A percentile compares a stretch with the other conserved stretches of the same genome.
phyloP scores from a whole-genome alignment of 441 rosid species.

The Adansonia madagascariensis region DNA sequence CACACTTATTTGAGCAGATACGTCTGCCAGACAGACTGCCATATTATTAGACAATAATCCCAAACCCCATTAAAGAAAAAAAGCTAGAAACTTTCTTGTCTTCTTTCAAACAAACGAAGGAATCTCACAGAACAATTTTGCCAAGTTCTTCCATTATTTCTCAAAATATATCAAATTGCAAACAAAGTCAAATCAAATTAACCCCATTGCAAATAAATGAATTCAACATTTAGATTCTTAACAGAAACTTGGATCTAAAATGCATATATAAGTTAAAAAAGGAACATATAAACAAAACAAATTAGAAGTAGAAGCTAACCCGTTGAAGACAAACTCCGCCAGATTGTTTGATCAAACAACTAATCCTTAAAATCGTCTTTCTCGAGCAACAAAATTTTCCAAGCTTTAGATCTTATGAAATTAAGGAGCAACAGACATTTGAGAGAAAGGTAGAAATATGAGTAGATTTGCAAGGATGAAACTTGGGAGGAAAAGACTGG shows the following conservation, averaged over 20 bases:
- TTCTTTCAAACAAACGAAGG: constrained; percentile 5
- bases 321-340: constrained; percentile 25
- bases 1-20: constrained; percentile 9
- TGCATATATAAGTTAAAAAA: background rate
- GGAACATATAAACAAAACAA: background rate
- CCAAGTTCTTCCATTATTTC: background rate
- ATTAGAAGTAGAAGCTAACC: constrained; percentile 23
- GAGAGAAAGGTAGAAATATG: background rate
- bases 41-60: background rate
- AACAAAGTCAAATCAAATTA: background rate
- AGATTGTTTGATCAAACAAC: constrained; percentile 17
- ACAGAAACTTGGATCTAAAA: constrained; percentile 8
- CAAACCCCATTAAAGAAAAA: constrained; percentile 21
- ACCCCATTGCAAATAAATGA: background rate
- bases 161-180: background rate
- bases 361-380: background rate
- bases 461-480: background rate
- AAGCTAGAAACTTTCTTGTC: background rate
- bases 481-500: background rate
- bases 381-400: background rate
- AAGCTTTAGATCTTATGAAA: constrained; percentile 9
- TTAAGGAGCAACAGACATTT: background rate
- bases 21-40: background rate
- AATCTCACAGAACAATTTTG: background rate
- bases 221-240: background rate